Conservation (phyloP, 768 basidiomycete genomes). For the Termitomyces sp. region DNA sequence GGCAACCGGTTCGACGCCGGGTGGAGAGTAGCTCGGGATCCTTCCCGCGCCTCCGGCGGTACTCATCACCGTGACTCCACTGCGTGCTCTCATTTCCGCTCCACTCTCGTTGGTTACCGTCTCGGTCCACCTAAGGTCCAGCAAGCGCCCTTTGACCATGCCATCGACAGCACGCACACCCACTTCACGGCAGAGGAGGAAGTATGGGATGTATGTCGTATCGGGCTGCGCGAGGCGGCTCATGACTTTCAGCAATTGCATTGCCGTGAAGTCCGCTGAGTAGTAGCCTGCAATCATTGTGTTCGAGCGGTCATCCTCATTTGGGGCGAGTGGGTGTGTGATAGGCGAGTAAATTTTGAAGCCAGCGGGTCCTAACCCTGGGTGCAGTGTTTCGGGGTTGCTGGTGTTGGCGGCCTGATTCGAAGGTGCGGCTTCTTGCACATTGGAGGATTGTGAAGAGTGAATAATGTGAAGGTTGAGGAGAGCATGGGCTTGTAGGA, state of each 20-base stretch:
- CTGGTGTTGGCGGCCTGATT: constrained; percentile 31
- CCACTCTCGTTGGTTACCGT: constrained; percentile 54
- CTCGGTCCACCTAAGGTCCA: constrained; percentile 78
- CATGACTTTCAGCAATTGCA: constrained; percentile 82
- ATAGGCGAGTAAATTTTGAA: constrained; percentile 58
- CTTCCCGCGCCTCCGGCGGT: not conserved
- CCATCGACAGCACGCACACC: constrained; percentile 82
- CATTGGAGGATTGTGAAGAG: constrained; percentile 57
- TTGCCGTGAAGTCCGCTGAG: constrained; percentile 68
- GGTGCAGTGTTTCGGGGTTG: constrained; percentile 50
- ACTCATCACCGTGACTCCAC: constrained; percentile 16
- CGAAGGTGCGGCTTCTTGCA: constrained; percentile 26
- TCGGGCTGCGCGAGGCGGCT: constrained; percentile 65
- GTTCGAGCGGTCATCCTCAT: constrained; percentile 27
- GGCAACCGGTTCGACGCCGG: constrained; percentile 38
- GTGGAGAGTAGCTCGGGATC: constrained; percentile 15
- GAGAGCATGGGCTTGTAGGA: constrained; percentile 79
- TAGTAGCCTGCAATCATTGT: constrained; percentile 42
- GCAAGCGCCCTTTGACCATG: constrained; percentile 74
- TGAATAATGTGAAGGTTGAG: constrained; percentile 88
- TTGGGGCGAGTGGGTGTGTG: constrained; percentile 26
- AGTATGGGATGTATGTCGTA: constrained; percentile 69
- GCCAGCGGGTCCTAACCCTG: constrained; percentile 56
- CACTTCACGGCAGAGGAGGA: constrained; percentile 78
- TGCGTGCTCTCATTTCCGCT: constrained; percentile 25